These are phyloP conservation scores for Lepidopterella palustris DNA, from an alignment of 495 filamentous ascomycete species.

Conservation along the genomic window DNA sequence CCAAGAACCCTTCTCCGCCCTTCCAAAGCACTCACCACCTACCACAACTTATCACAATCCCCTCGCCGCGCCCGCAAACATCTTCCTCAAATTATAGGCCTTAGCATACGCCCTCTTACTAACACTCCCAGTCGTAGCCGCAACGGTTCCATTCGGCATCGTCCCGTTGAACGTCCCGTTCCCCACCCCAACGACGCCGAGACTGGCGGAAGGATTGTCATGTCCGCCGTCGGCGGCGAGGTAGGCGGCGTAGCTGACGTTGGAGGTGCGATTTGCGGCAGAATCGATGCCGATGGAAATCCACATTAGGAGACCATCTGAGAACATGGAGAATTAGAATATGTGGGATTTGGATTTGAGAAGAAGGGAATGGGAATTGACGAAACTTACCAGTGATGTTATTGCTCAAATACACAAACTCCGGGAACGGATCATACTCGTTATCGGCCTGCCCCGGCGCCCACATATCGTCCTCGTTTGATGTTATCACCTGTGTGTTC, in stretches of 20 bases:
- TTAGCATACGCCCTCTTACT: neutral
- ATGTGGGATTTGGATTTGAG: neutral
- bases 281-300: constrained; percentile 50
- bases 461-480: constrained; percentile 55
- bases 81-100: neutral
- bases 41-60: neutral
- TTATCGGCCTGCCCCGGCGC: constrained; percentile 44
- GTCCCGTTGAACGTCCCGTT: constrained; percentile 15
- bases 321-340: neutral
- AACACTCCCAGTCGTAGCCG: neutral
- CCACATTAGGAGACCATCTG: constrained; percentile 49
- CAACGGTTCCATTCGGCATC: constrained; percentile 8
- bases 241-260: constrained; percentile 13
- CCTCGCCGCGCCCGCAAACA: neutral
- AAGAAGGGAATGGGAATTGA: neutral
- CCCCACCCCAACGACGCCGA: neutral
- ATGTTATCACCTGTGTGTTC: constrained; percentile 49
- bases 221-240: constrained; percentile 7
- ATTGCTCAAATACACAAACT: constrained; percentile 50
- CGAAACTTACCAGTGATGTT: constrained; percentile 22
- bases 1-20: neutral
- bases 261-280: constrained; percentile 2
- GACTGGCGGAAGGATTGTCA: neutral
- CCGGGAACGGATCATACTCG: constrained; percentile 50
- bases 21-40: no score